Conservation (phyloP, 306 rosid genomes). For the Prunus mongolica region DNA sequence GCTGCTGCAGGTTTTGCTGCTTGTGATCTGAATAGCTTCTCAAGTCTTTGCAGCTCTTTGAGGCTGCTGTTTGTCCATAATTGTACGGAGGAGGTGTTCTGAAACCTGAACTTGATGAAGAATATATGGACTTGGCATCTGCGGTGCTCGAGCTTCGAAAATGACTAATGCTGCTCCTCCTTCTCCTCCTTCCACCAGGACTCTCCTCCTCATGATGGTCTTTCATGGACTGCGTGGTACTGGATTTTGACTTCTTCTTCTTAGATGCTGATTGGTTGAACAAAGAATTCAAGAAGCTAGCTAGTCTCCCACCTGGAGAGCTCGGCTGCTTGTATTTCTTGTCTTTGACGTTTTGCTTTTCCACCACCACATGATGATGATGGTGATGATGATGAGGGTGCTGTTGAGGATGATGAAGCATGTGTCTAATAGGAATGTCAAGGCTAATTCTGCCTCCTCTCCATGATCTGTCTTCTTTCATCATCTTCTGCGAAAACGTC, state of each 20-base stretch:
- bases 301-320: constrained; percentile 91
- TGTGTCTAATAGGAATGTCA: constrained; percentile 78
- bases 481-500: constrained; percentile 36
- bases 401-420: constrained; percentile 47
- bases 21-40: constrained; percentile 58
- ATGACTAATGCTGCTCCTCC: constrained; percentile 93
- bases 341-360: constrained; percentile 52
- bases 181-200: constrained; percentile 63
- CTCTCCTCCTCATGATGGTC: constrained; percentile 55
- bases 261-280: constrained; percentile 82
- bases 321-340: constrained; percentile 82
- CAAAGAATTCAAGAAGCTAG: constrained; percentile 88
- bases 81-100: constrained; percentile 73
- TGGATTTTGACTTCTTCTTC: constrained; percentile 82
- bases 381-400: constrained; percentile 42
- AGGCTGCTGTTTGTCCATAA: constrained; percentile 47
- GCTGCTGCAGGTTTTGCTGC: constrained; percentile 21
- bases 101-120: constrained; percentile 73
- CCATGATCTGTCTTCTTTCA: constrained; percentile 47
- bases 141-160: constrained; percentile 57
- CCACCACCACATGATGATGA: constrained; percentile 32
- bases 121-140: constrained; percentile 56
- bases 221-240: constrained; percentile 58
- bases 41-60: constrained; percentile 65
- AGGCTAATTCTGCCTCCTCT: constrained; percentile 77